A percentile compares a stretch with the other conserved stretches of the same genome.
Conservation (phyloP, 1,139 yeast genomes). For the Saccharomyces hybrid region DNA sequence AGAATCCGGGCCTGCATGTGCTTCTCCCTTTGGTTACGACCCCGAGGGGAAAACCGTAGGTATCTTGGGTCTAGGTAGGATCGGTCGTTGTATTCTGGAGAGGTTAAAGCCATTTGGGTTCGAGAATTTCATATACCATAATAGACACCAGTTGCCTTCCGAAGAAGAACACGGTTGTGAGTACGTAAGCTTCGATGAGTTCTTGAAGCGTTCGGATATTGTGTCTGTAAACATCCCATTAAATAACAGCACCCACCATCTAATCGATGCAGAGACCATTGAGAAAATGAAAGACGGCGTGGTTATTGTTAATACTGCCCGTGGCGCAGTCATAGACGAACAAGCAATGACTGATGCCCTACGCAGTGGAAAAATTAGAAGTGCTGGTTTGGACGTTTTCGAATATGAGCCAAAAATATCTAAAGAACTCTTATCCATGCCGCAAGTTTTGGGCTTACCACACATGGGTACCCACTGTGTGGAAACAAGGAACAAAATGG, state of each 20-base stretch:
- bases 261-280: conserved; percentile 46
- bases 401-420: conserved; percentile 74
- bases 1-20: conserved; percentile 34
- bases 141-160: conserved; percentile 45
- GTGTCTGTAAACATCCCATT: conserved; percentile 59
- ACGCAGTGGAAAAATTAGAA: conserved; percentile 60
- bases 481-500: conserved; percentile 51
- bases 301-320: conserved; percentile 58
- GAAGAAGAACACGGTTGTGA: conserved; percentile 51
- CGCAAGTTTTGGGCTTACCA: conserved; percentile 58
- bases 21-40: conserved; percentile 46
- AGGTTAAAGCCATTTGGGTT: conserved; percentile 62
- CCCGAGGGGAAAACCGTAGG: conserved; percentile 60
- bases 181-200: conserved; percentile 51
- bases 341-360: conserved; percentile 52
- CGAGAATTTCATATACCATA: conserved; percentile 49
- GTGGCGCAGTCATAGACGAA: conserved; percentile 72
- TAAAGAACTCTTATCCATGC: conserved; percentile 44
- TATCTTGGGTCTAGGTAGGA: conserved; percentile 70
- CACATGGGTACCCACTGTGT: conserved; percentile 76
- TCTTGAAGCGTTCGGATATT: conserved; percentile 48
- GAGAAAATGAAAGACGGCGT: conserved; percentile 58
- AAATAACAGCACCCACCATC: conserved; percentile 49
- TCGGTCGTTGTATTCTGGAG: conserved; percentile 60
- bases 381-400: conserved; percentile 77